A percentile compares a stretch with the other conserved stretches of the same genome.
These are phyloP conservation scores for Wallacemonas collosoma DNA, from an alignment of 208 protist species.

Conservation along the genomic window DNA sequence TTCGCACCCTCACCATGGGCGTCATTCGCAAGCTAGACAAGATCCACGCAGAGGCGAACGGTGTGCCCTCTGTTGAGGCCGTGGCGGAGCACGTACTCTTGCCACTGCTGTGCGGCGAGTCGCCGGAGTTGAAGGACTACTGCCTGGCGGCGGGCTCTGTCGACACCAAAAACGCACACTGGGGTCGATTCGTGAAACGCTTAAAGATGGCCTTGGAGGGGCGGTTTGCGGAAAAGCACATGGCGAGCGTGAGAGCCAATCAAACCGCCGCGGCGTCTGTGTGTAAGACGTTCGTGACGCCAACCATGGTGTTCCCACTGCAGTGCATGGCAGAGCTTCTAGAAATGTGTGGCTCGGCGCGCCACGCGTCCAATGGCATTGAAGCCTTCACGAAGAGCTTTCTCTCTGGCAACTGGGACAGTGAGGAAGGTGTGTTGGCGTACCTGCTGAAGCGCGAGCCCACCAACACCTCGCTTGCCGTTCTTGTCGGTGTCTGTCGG, in stretches of 20 bases:
- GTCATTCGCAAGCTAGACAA: slow-evolving; percentile 61
- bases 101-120: slow-evolving; percentile 31
- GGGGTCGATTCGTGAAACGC: slow-evolving; percentile 21
- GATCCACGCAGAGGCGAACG: slow-evolving; percentile 32
- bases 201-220: slow-evolving; percentile 11
- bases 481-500: slow-evolving; percentile 65
- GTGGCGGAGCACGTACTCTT: slow-evolving; percentile 38
- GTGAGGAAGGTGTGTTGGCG: slow-evolving; percentile 65
- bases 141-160: slow-evolving; percentile 18
- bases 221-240: slow-evolving; percentile 11
- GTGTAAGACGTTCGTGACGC: slow-evolving; percentile 26
- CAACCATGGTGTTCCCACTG: slow-evolving; percentile 76
- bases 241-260: not conserved
- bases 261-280: not conserved
- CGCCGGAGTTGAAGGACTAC: slow-evolving; percentile 26
- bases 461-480: slow-evolving; percentile 63
- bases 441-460: slow-evolving; percentile 71
- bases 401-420: slow-evolving; percentile 52
- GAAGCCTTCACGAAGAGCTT: slow-evolving; percentile 61
- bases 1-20: slow-evolving; percentile 41
- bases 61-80: slow-evolving; percentile 29
- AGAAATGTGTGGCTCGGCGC: slow-evolving; percentile 59
- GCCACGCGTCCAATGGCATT: slow-evolving; percentile 50
- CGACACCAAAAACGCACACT: slow-evolving; percentile 25
- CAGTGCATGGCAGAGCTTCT: slow-evolving; percentile 76